Evolutionary conservation across 2,329 filamentous ascomycete genomes (phyloP).

Genomic region (Cladophialophora yegresii): DNA sequence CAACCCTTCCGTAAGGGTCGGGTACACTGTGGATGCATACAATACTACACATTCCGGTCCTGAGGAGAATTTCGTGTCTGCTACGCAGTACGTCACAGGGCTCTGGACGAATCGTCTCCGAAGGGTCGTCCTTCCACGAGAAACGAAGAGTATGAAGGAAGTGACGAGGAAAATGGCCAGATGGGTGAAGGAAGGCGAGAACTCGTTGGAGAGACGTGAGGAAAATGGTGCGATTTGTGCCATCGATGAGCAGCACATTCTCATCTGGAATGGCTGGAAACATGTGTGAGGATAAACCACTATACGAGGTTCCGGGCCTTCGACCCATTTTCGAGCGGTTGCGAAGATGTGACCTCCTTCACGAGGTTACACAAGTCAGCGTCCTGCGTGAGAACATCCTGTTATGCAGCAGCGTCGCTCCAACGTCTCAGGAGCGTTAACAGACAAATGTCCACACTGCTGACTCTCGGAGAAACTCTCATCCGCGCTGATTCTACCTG

Average conservation of each 20-base stretch:
- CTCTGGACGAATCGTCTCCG: conserved; percentile 62
- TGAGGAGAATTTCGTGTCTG: conserved; percentile 50
- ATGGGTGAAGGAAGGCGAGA: conserved; percentile 30
- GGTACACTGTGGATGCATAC: conserved; percentile 42
- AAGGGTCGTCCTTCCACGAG: conserved; percentile 44
- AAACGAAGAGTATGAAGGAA: conserved; percentile 45
- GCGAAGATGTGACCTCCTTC: neutral
- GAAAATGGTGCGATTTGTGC: conserved; percentile 57
- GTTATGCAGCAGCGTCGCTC: neutral
- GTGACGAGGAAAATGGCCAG: conserved; percentile 45
- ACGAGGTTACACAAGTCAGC: neutral
- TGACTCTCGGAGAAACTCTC: neutral
- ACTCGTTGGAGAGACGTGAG: conserved; percentile 37
- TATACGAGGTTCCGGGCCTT: neutral
- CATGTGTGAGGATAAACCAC: conserved; percentile 49
- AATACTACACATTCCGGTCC: conserved; percentile 43
- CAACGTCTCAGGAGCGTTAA: neutral
- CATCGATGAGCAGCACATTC: conserved; percentile 64
- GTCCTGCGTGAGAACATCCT: neutral
- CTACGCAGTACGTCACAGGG: conserved; percentile 54
- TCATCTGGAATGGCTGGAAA: conserved; percentile 60
- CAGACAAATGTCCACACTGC: neutral
- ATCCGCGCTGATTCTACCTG: too few species aligned
- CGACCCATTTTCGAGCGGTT: neutral
- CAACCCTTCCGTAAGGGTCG: conserved; percentile 47